Conservation (phyloP, 106 monocot genomes). For the Phalaenopsis aphrodite region DNA sequence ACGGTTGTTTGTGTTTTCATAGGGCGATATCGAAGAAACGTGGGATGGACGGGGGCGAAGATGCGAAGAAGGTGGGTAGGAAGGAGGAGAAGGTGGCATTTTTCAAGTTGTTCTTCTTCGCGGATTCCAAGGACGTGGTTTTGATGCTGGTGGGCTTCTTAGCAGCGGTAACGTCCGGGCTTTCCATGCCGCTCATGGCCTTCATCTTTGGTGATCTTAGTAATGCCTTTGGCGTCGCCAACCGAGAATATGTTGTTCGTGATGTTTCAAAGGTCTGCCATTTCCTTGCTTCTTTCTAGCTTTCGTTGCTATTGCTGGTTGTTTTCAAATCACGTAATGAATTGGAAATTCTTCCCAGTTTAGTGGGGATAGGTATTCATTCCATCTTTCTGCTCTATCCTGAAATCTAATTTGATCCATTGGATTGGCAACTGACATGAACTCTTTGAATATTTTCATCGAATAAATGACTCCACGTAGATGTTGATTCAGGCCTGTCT, state of each 20-base stretch:
- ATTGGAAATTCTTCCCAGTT: too few species aligned
- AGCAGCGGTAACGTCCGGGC: slow-evolving; percentile 31
- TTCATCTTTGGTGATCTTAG: slow-evolving; percentile 49
- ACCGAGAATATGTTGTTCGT: slow-evolving; percentile 18
- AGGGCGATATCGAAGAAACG: background rate
- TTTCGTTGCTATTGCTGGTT: background rate
- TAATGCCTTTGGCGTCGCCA: slow-evolving; percentile 35
- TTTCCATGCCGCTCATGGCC: slow-evolving; percentile 55
- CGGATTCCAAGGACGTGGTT: slow-evolving; percentile 26
- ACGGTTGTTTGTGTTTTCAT: background rate
- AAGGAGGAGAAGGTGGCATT: slow-evolving; percentile 31
- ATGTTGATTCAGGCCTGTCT: too few species aligned
- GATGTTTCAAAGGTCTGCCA: slow-evolving; percentile 35
- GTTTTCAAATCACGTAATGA: too few species aligned
- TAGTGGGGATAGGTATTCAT: too few species aligned
- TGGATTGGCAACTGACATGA: too few species aligned
- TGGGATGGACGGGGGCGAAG: background rate
- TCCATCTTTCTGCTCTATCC: too few species aligned
- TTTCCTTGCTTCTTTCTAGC: background rate
- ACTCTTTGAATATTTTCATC: too few species aligned
- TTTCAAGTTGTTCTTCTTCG: slow-evolving; percentile 46
- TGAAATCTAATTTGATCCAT: too few species aligned
- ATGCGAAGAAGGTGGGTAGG: background rate
- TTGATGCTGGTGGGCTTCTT: slow-evolving; percentile 43
- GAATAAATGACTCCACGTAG: too few species aligned